phyloP scores from a whole-genome alignment of 768 basidiomycete species.

The Rhodosporidiobolus sp. region DNA sequence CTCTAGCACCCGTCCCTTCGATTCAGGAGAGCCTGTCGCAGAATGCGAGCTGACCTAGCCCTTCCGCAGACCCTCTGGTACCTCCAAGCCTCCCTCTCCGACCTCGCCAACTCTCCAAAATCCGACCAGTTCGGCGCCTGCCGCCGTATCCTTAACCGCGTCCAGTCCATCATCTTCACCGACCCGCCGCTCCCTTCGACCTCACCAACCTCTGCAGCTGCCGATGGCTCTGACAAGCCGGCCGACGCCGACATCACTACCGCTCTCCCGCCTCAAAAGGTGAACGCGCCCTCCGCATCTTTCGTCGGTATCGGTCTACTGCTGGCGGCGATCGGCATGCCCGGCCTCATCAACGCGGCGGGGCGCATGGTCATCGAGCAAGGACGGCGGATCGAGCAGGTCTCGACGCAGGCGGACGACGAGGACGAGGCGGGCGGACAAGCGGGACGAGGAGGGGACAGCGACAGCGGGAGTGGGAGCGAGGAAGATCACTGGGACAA shows the following conservation, averaged over 20 bases:
- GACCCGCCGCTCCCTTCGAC: slow-evolving; percentile 68
- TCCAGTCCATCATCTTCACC: slow-evolving; percentile 94
- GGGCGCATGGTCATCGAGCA: slow-evolving; percentile 86
- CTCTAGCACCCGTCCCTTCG: background rate
- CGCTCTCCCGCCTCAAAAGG: slow-evolving; percentile 51
- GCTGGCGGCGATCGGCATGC: slow-evolving; percentile 74
- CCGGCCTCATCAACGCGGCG: slow-evolving; percentile 65
- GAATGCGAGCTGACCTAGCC: background rate
- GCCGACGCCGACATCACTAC: slow-evolving; percentile 43
- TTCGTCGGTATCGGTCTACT: slow-evolving; percentile 80
- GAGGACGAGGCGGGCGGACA: slow-evolving; percentile 43
- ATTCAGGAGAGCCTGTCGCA: no score
- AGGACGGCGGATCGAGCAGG: slow-evolving; percentile 61
- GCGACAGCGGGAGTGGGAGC: slow-evolving; percentile 30
- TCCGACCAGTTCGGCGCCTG: slow-evolving; percentile 74
- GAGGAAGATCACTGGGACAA: slow-evolving; percentile 25
- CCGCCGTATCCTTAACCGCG: slow-evolving; percentile 81
- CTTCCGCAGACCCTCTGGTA: slow-evolving; percentile 83
- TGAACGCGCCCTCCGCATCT: slow-evolving; percentile 69
- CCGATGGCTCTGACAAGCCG: slow-evolving; percentile 47
- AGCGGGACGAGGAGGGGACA: background rate
- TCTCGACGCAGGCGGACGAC: slow-evolving; percentile 9
- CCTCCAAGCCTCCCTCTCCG: slow-evolving; percentile 90
- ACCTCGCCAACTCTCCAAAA: slow-evolving; percentile 56
- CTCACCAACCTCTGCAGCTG: slow-evolving; percentile 62